Percentiles rank a stretch among this genome's conserved stretches.
These are phyloP conservation scores for Thamnidium elegans DNA, from an alignment of 192 early-diverging fungal species.

Conservation along the genomic window DNA sequence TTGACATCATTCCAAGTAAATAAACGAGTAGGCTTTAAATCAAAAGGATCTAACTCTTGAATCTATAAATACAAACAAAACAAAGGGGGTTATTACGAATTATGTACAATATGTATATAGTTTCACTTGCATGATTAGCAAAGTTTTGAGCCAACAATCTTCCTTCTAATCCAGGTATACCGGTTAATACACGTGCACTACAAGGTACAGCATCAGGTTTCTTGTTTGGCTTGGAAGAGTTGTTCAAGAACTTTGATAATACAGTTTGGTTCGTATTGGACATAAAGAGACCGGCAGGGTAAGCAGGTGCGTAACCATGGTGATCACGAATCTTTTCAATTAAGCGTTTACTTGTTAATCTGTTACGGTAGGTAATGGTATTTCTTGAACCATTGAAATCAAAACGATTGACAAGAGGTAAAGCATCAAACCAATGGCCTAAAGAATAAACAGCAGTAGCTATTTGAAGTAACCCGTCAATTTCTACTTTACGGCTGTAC, in stretches of 20 bases:
- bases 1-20: conserved; percentile 64
- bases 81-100: not conserved
- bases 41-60: conserved; percentile 65
- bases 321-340: conserved; percentile 63
- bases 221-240: conserved; percentile 50
- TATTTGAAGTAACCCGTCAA: conserved; percentile 59
- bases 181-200: conserved; percentile 53
- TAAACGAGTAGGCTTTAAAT: conserved; percentile 58
- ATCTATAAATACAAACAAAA: conserved; percentile 31
- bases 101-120: not conserved
- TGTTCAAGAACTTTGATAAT: conserved; percentile 56
- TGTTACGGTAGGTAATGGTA: conserved; percentile 56
- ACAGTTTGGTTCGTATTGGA: conserved; percentile 70
- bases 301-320: conserved; percentile 65
- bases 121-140: conserved; percentile 54
- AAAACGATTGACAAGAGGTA: conserved; percentile 70
- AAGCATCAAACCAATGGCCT: conserved; percentile 71
- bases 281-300: conserved; percentile 64
- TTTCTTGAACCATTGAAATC: conserved; percentile 56
- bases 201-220: conserved; percentile 70
- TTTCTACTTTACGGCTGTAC: conserved; percentile 55
- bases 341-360: conserved; percentile 60
- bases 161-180: conserved; percentile 59
- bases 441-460: conserved; percentile 65
- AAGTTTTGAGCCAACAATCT: conserved; percentile 67